phyloP scores from a whole-genome alignment of 495 filamentous ascomycete species.

The Aspergillus wentii region DNA sequence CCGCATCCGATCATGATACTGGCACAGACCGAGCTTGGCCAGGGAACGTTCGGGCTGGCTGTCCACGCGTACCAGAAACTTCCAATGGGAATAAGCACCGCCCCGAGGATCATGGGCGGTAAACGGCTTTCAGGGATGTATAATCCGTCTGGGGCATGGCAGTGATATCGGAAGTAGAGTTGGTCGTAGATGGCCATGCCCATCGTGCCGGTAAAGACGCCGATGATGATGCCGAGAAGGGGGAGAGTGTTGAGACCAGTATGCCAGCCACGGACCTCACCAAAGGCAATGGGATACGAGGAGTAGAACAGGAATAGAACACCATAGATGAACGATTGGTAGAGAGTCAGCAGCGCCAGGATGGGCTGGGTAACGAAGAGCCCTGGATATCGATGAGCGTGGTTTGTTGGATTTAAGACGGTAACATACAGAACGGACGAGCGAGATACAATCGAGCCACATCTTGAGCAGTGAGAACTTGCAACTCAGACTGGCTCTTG shows the following conservation, averaged over 20 bases:
- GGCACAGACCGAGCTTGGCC: slow-evolving; percentile 19
- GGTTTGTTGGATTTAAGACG: no score
- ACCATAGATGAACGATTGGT: slow-evolving; percentile 8
- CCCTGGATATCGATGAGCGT: no score
- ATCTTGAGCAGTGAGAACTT: neutral
- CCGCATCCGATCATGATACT: slow-evolving; percentile 3
- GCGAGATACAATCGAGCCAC: no score
- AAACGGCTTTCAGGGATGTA: slow-evolving; percentile 42
- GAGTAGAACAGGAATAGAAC: slow-evolving; percentile 5
- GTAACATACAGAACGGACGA: no score
- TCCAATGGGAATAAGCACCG: slow-evolving; percentile 38
- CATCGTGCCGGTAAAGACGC: slow-evolving; percentile 34
- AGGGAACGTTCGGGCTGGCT: slow-evolving; percentile 17
- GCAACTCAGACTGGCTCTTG: slow-evolving; percentile 1
- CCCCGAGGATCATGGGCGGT: slow-evolving; percentile 41
- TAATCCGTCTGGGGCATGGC: slow-evolving; percentile 20
- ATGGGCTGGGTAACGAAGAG: slow-evolving; percentile 4
- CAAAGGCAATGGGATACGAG: slow-evolving; percentile 2
- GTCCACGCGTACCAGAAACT: slow-evolving; percentile 53
- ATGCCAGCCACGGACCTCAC: slow-evolving; percentile 1
- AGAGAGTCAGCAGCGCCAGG: slow-evolving; percentile 3
- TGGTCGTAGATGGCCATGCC: slow-evolving; percentile 32
- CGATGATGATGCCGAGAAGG: slow-evolving; percentile 19
- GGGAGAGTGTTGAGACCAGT: slow-evolving; percentile 1
- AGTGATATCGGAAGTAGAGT: no score